Percentiles rank a stretch among this genome's conserved stretches.
phyloP scores from a whole-genome alignment of 2,329 filamentous ascomycete species.

The Verticillium klebahnii region DNA sequence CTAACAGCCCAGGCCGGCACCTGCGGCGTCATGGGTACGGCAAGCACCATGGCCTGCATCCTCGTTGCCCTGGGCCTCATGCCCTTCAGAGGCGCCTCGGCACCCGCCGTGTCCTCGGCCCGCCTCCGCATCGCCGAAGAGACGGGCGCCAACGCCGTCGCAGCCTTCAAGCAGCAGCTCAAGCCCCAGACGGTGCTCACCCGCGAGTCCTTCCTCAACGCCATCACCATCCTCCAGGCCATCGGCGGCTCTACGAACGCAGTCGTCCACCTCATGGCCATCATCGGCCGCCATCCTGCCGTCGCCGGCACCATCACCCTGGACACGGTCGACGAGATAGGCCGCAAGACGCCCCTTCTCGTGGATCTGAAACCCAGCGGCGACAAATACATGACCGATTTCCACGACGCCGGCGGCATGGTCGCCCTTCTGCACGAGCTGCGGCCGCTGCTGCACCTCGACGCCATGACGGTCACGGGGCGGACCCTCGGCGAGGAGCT shows the following conservation, averaged over 20 bases:
- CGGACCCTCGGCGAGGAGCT: slow-evolving; percentile 79
- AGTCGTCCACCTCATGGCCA: slow-evolving; percentile 81
- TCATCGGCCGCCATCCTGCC: slow-evolving; percentile 67
- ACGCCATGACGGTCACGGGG: slow-evolving; percentile 77
- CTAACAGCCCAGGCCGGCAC: slow-evolving; percentile 54
- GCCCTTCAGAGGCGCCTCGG: slow-evolving; percentile 71
- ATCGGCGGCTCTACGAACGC: slow-evolving; percentile 83
- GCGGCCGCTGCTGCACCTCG: slow-evolving; percentile 70
- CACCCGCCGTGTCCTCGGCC: slow-evolving; percentile 71
- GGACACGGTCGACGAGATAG: slow-evolving; percentile 74
- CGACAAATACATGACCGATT: slow-evolving; percentile 83
- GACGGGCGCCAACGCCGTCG: slow-evolving; percentile 65
- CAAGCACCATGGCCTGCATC: slow-evolving; percentile 83
- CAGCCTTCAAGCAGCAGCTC: slow-evolving; percentile 60
- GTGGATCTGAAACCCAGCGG: slow-evolving; percentile 85
- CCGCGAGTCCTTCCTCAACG: slow-evolving; percentile 75
- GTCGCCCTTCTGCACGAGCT: slow-evolving; percentile 76
- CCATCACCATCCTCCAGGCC: slow-evolving; percentile 80
- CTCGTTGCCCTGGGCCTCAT: slow-evolving; percentile 81
- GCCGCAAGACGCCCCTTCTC: slow-evolving; percentile 72
- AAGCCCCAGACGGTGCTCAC: slow-evolving; percentile 67
- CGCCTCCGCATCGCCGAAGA: slow-evolving; percentile 79
- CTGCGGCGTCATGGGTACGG: slow-evolving; percentile 89
- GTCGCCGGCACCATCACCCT: slow-evolving; percentile 62
- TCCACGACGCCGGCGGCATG: slow-evolving; percentile 85